Evolutionary conservation across 2,329 filamentous ascomycete species (phyloP).

Genomic region (Balansia obtecta): DNA sequence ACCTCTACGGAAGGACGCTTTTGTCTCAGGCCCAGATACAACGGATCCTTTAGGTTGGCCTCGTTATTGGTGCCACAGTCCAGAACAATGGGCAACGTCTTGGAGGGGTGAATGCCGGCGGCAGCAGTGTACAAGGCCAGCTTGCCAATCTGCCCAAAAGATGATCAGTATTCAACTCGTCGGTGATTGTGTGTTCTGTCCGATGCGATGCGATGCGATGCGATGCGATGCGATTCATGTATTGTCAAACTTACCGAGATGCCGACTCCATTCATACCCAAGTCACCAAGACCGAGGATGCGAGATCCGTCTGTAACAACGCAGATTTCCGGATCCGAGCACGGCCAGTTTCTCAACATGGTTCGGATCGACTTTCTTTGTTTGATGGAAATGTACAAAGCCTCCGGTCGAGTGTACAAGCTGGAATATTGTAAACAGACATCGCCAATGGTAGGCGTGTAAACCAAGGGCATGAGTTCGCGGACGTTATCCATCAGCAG

Average conservation of each 20-base stretch:
- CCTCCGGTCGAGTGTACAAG: slow-evolving; percentile 89
- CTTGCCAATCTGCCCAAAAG: slow-evolving; percentile 59
- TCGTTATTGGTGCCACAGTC: slow-evolving; percentile 57
- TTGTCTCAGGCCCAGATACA: slow-evolving; percentile 83
- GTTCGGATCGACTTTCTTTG: slow-evolving; percentile 82
- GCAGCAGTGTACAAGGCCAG: slow-evolving; percentile 89
- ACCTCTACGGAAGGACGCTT: slow-evolving; percentile 67
- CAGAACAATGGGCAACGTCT: slow-evolving; percentile 60
- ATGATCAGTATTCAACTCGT: neutral
- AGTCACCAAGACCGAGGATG: slow-evolving; percentile 82
- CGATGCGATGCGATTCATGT: neutral
- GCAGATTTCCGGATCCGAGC: slow-evolving; percentile 82
- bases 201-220: neutral
- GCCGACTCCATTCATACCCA: slow-evolving; percentile 94
- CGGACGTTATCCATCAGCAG: slow-evolving; percentile 65
- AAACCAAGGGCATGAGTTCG: slow-evolving; percentile 73
- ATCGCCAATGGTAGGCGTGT: slow-evolving; percentile 86
- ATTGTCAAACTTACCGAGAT: slow-evolving; percentile 57
- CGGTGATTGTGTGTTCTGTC: neutral
- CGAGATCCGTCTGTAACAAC: slow-evolving; percentile 94
- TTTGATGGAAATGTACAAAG: slow-evolving; percentile 89
- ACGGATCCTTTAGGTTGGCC: slow-evolving; percentile 50
- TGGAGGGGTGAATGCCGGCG: slow-evolving; percentile 84
- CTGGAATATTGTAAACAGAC: slow-evolving; percentile 95
- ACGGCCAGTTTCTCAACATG: slow-evolving; percentile 88